A percentile compares a stretch with the other conserved stretches of the same genome.
phyloP scores from a whole-genome alignment of 176 grass and related monocot species.

The Bromus sterilis region DNA sequence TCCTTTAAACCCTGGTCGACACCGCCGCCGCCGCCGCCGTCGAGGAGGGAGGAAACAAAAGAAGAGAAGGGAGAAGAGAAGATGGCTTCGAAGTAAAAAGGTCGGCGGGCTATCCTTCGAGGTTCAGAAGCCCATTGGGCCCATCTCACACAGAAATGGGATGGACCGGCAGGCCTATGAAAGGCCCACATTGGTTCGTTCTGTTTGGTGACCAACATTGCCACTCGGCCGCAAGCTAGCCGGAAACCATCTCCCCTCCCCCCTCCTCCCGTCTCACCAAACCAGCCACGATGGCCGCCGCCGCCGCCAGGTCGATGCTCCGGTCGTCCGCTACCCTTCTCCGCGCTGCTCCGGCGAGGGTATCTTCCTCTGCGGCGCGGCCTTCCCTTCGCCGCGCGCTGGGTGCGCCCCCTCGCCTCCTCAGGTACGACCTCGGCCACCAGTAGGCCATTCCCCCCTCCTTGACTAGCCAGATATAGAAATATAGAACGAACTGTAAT shows the following conservation, averaged over 20 bases:
- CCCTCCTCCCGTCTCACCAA: not conserved
- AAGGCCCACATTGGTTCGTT: not conserved
- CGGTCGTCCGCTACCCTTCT: constrained; percentile 40
- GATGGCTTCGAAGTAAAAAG: not conserved
- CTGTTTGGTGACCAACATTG: not conserved
- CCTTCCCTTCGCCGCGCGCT: constrained; percentile 24
- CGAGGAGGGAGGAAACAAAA: constrained; percentile 3
- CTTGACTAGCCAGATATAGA: not conserved
- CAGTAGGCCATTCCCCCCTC: not conserved
- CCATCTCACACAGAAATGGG: not conserved
- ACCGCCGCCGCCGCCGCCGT: constrained; percentile 4
- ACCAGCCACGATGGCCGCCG: constrained; percentile 33
- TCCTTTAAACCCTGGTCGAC: not conserved
- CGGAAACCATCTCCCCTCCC: not conserved
- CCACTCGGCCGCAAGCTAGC: not conserved
- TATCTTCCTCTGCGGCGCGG: constrained; percentile 5
- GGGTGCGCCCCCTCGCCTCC: constrained; percentile 42
- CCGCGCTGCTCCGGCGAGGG: constrained; percentile 23
- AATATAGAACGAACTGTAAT: too few species aligned
- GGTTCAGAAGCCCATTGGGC: not conserved
- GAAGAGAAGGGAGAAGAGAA: not conserved
- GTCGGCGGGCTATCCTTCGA: not conserved
- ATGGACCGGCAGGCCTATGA: not conserved
- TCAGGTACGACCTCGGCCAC: constrained; percentile 33
- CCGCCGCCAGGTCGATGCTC: constrained; percentile 55